These are phyloP conservation scores for Filosporella fistucella DNA, from an alignment of 495 filamentous ascomycete genomes.

Conservation along the genomic window DNA sequence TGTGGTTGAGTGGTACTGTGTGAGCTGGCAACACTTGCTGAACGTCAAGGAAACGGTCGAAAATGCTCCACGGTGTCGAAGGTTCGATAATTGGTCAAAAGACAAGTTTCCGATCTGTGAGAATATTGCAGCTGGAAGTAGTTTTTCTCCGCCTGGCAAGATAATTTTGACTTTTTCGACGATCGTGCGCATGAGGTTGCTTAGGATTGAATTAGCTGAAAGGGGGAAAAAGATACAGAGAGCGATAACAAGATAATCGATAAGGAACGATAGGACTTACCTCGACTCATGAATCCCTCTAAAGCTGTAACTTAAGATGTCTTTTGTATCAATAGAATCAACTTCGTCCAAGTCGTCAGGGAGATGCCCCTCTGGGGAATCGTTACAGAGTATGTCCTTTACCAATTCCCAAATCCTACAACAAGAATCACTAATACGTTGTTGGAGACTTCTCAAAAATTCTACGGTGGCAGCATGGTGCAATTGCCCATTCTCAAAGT, in stretches of 20 bases:
- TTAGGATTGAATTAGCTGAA: no score
- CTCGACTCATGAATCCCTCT: conserved; percentile 88
- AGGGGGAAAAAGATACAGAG: no score
- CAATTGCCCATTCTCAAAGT: no score
- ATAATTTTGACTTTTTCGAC: conserved; percentile 35
- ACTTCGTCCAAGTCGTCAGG: conserved; percentile 65
- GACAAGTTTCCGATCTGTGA: conserved; percentile 59
- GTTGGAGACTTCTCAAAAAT: conserved; percentile 37
- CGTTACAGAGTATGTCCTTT: conserved; percentile 73
- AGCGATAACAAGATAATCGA: not conserved
- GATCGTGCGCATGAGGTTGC: conserved; percentile 54
- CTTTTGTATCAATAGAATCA: conserved; percentile 73
- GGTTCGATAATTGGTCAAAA: conserved; percentile 74
- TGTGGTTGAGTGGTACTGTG: conserved; percentile 32
- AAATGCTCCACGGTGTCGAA: conserved; percentile 91
- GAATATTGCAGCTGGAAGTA: conserved; percentile 39
- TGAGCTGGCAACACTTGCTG: conserved; percentile 63
- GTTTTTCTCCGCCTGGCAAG: conserved; percentile 28
- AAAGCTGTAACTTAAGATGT: conserved; percentile 89
- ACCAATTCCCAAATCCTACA: conserved; percentile 69
- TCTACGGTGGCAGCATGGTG: no score
- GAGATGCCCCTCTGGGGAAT: conserved; percentile 85
- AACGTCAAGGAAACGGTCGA: conserved; percentile 90
- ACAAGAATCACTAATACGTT: conserved; percentile 52
- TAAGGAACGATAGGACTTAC: conserved; percentile 33